These are phyloP conservation scores for Euryodendron excelsum DNA, from an alignment of 148 eudicot genomes.

Conservation along the genomic window DNA sequence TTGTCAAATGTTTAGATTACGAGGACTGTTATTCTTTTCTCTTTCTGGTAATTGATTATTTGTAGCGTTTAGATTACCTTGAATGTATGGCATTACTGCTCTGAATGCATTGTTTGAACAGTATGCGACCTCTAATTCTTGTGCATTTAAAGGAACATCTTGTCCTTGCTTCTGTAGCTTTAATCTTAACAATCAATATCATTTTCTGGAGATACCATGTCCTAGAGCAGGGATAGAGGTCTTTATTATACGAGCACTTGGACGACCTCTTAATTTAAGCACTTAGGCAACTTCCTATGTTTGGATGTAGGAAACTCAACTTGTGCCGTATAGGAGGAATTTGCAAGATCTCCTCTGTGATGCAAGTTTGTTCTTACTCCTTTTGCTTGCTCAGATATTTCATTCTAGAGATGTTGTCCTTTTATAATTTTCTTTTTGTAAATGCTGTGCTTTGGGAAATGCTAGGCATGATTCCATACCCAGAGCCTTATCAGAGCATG, in stretches of 20 bases:
- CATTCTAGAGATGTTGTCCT: neutral
- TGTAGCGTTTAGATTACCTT: neutral
- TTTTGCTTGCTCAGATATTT: conserved; percentile 11
- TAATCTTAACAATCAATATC: neutral
- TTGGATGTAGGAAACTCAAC: conserved; percentile 84
- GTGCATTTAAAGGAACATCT: neutral
- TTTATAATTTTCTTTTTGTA: neutral
- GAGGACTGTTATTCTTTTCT: neutral
- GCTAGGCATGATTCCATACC: conserved; percentile 91
- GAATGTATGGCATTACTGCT: neutral
- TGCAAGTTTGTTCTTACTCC: conserved; percentile 58
- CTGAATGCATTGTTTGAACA: neutral
- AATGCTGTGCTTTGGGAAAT: conserved; percentile 19
- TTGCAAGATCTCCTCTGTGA: conserved; percentile 98
- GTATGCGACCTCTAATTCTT: neutral
- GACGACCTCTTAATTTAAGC: neutral
- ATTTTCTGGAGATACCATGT: neutral
- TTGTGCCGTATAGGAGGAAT: conserved; percentile 81
- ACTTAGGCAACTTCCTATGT: conserved; percentile 3
- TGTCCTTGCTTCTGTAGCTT: neutral
- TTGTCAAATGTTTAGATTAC: neutral
- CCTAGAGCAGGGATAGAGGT: neutral
- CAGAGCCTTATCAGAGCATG: conserved; percentile 94
- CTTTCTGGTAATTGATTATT: neutral
- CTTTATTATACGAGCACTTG: neutral